phyloP scores from a whole-genome alignment of 176 grass and related monocot species.

The Carex myosuroides region DNA sequence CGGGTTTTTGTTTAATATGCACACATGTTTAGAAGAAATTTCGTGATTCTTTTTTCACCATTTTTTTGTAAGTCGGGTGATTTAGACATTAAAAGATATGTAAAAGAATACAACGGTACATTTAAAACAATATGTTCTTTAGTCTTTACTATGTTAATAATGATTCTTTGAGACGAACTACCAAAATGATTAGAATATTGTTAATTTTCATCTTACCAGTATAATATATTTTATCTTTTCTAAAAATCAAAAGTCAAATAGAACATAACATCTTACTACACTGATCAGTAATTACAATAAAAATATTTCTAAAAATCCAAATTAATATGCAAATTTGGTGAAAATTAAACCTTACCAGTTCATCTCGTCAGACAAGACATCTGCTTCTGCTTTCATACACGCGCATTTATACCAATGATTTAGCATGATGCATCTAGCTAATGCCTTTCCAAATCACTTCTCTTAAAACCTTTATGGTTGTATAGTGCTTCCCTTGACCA shows the following conservation, averaged over 20 bases:
- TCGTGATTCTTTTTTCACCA: conserved; percentile 16
- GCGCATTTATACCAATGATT: conserved; percentile 49
- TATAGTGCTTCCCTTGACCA: conserved; percentile 40
- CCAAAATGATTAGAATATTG: neutral
- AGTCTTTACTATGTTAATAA: neutral
- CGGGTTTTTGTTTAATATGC: neutral
- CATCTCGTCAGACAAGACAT: conserved; percentile 59
- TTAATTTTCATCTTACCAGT: neutral
- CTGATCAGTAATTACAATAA: neutral
- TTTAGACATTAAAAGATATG: conserved; percentile 27
- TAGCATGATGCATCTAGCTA: conserved; percentile 56
- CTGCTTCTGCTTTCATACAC: conserved; percentile 41
- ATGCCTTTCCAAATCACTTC: conserved; percentile 43
- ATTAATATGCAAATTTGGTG: conserved; percentile 42
- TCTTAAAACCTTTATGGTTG: conserved; percentile 38
- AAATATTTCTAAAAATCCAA: conserved; percentile 2
- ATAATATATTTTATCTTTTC: neutral
- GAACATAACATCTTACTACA: neutral
- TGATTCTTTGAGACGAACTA: conserved; percentile 13
- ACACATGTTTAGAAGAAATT: conserved; percentile 10
- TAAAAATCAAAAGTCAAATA: neutral
- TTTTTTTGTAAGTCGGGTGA: conserved; percentile 26
- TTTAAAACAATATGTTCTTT: conserved; percentile 16
- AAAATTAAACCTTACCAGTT: conserved; percentile 40
- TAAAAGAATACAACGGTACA: neutral